Evolutionary conservation across 805 yeast species (phyloP).

Genomic region (Starmerella potacharoeniae): DNA sequence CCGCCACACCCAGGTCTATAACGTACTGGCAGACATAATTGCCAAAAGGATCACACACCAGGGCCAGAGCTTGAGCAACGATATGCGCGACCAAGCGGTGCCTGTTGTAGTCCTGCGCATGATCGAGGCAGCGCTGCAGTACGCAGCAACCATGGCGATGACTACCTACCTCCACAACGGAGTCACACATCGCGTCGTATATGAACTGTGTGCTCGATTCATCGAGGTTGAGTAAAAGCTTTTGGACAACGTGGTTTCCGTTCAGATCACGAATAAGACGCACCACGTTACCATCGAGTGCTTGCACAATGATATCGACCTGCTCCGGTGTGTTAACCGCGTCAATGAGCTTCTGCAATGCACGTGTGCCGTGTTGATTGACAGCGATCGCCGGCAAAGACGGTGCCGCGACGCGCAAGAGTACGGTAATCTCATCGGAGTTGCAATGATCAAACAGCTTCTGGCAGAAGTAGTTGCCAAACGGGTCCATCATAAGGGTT

Average conservation of each 20-base stretch:
- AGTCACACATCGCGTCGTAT: conserved; percentile 66
- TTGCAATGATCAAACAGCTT: conserved; percentile 71
- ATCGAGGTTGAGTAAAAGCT: conserved; percentile 64
- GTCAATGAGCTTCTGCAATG: conserved; percentile 84
- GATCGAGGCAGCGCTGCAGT: conserved; percentile 85
- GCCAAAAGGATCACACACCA: conserved; percentile 89
- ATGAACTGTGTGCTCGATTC: conserved; percentile 73
- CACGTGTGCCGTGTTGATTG: conserved; percentile 94
- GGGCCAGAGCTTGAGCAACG: conserved; percentile 52
- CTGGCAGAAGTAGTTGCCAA: conserved; percentile 93
- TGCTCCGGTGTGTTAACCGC: conserved; percentile 64
- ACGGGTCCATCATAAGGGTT: conserved; percentile 86
- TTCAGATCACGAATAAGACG: conserved; percentile 75
- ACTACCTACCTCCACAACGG: conserved; percentile 74
- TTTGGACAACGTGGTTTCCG: conserved; percentile 95
- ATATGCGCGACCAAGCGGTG: conserved; percentile 54
- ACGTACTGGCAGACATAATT: conserved; percentile 95
- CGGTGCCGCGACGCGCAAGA: conserved; percentile 62
- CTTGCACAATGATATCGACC: conserved; percentile 46
- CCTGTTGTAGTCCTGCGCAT: conserved; percentile 64
- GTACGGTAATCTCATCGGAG: conserved; percentile 52
- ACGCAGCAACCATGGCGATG: conserved; percentile 98
- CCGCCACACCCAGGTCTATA: conserved; percentile 44
- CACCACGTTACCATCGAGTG: conserved; percentile 62
- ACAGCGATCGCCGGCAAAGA: conserved; percentile 69